Evolutionary conservation across 2,329 filamentous ascomycete genomes (phyloP), one percentile per base, ranked within the genome.

Genomic region (Didymella pinodella): DNA sequence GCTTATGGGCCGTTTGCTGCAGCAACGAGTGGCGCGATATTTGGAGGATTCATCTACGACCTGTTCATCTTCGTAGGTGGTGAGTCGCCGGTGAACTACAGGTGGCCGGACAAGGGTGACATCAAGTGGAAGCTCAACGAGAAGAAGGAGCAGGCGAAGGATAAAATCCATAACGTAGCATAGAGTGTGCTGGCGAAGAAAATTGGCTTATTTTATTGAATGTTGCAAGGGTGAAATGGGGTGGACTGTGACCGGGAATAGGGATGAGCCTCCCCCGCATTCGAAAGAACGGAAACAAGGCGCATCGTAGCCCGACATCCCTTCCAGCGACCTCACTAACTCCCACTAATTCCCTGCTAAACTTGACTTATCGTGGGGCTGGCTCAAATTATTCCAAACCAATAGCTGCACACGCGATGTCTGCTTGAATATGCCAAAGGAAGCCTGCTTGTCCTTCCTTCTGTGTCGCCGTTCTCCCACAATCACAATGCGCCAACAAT

Each of bases 1-100:
- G 68, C 66, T 0, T 72, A 69, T 45, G 72, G 72, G 0, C 66
- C 67, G 1, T 70, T 69, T 50, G 66, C 65, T 11, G 70, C 70
- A 2, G 61, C 64, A 4, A 62, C 71, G 18, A 57, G 65, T n/a
- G 72, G 72, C 7, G 66, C 64, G 3, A 31, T 75, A 14, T 60
- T 66, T 36, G 72, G 71, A 8, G 70, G 65, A 2, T 59, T 74
- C 4, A 51, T 74, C n/a, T 75, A 75, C 22, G 71, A 74, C 54
- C 31, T 68, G 10, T 69, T 73, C n/a, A 60, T 75, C 38, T 74
- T 75, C 46, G 69, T 69, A 16, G 72, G 72, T 7, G 68, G 67
- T 2, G 70, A 74, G 63, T 65, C 61, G 25, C 70, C 71, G 6
- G 65, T 73, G 20, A 74, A 74, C 40, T 74, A 73, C 49, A 60